phyloP scores from a whole-genome alignment of 352 stramenopile genomes.

The Phytopythium vexans region DNA sequence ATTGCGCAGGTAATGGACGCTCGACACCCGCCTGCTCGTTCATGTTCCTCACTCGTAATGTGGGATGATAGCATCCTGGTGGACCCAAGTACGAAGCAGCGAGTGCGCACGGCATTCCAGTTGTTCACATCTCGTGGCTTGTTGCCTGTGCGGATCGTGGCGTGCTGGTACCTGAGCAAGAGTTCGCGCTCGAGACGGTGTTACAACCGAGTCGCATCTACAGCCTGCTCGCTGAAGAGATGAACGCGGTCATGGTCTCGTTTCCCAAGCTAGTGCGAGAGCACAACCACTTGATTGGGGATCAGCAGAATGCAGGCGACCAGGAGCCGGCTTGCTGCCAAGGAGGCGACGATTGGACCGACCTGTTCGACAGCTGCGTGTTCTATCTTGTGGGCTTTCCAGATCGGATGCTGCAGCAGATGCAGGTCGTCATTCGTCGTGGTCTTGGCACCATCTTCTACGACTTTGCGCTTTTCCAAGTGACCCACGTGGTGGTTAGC shows the following conservation, averaged over 20 bases:
- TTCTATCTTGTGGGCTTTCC: constrained; percentile 59
- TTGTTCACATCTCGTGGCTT: constrained; percentile 71
- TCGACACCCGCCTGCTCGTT: background rate
- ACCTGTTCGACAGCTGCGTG: constrained; percentile 67
- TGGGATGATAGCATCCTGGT: constrained; percentile 19
- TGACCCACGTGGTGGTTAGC: constrained; percentile 71
- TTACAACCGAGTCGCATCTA: constrained; percentile 29
- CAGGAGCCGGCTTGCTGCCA: background rate
- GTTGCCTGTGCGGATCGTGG: constrained; percentile 58
- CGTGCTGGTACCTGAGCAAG: constrained; percentile 37
- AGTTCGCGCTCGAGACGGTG: constrained; percentile 42
- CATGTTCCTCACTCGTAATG: background rate
- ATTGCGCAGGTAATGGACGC: constrained; percentile 41
- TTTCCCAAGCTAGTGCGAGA: constrained; percentile 28
- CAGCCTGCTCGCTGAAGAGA: constrained; percentile 32
- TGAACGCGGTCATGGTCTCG: constrained; percentile 23
- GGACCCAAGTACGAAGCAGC: constrained; percentile 70
- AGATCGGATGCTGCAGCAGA: constrained; percentile 22
- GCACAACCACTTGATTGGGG: constrained; percentile 2
- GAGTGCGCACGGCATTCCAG: constrained; percentile 46
- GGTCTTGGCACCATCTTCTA: constrained; percentile 74
- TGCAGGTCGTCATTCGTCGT: constrained; percentile 56
- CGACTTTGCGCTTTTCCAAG: constrained; percentile 43
- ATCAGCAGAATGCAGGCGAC: background rate
- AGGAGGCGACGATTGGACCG: constrained; percentile 25